Evolutionary conservation across 2,329 filamentous ascomycete genomes (phyloP), one percentile per base, ranked within the genome.

Genomic region (Diaporthe caulivora): DNA sequence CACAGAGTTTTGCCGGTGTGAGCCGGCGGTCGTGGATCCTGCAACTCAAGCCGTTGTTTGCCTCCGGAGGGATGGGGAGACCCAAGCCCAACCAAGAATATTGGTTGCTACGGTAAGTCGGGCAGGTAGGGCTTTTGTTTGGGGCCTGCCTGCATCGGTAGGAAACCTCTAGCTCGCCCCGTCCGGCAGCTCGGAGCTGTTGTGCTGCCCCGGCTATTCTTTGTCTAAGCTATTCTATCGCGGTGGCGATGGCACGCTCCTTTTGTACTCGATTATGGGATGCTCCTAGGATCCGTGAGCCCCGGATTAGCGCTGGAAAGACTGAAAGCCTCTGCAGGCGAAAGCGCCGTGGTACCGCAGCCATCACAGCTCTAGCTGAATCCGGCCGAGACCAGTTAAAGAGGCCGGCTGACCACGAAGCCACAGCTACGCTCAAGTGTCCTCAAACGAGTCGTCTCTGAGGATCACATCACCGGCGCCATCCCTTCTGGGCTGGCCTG

Each of bases 301-400:
- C n/a, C 29, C 44, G 44, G 44, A 34, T n/a, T n/a, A 13, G 60
- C 42, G 29, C 37, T 37, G 44, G 62, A 21, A 44, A 29, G 42
- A n/a, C 62, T 17, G 47, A n/a, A 26, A 17, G n/a, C 21, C 31
- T 37, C 15, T 37, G 29, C 9, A 51, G 29, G 62, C 44, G 62
- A 49, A 51, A 49, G 62, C 62, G 62, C 37, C 44, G 62, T 65
- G 44, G 31, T 9, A 65, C 62, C 26, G 44, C 42, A 51, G 44
- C 44, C 62, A 18, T 31, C 18, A 34, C n/a, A 26, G 62, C 62
- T 65, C 62, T 65, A 65, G 44, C 62, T 34, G 44, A 26, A 65
- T 37, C 62, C 62, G 44, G 29, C 44, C 21, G 44, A 26, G 44
- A 34, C 44, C 62, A 26, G 11, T 24, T 24, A 44, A 47, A 29